Conservation (phyloP, 2,329 filamentous ascomycete species). For the Alternaria consortialis region DNA sequence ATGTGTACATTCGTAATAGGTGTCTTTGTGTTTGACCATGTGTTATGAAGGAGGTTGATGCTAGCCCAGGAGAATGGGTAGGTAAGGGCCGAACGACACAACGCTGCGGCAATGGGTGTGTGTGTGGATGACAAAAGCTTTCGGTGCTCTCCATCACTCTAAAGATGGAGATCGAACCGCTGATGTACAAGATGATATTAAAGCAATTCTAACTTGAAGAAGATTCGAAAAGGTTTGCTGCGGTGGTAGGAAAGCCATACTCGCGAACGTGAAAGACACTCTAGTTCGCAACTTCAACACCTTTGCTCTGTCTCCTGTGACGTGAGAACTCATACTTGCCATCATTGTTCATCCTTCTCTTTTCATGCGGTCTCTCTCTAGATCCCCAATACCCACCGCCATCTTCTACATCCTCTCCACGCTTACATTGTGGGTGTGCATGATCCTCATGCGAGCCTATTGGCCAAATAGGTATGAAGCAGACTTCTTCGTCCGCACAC, state of each 20-base stretch:
- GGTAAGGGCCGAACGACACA: background rate
- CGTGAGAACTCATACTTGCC: background rate
- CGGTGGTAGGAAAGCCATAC: background rate
- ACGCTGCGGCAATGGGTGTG: background rate
- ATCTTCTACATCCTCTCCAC: slow-evolving; percentile 15
- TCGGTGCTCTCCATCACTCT: background rate
- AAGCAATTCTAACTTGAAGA: background rate
- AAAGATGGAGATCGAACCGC: background rate
- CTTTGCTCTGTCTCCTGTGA: background rate
- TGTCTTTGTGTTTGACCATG: background rate
- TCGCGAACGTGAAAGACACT: background rate
- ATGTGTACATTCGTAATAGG: background rate
- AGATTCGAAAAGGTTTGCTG: background rate
- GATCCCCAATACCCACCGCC: slow-evolving; percentile 38
- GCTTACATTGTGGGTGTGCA: slow-evolving; percentile 56
- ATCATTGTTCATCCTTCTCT: background rate
- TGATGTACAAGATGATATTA: background rate
- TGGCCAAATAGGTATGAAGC: slow-evolving; percentile 72
- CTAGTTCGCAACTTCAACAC: background rate
- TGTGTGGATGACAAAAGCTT: background rate
- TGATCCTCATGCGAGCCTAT: slow-evolving; percentile 65
- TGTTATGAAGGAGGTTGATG: background rate
- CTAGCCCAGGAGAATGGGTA: background rate
- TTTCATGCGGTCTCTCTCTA: background rate
- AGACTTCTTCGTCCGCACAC: slow-evolving; percentile 65